These are phyloP conservation scores for Fraxinus velutina DNA, from an alignment of 305 asterid species.

Conservation along the genomic window DNA sequence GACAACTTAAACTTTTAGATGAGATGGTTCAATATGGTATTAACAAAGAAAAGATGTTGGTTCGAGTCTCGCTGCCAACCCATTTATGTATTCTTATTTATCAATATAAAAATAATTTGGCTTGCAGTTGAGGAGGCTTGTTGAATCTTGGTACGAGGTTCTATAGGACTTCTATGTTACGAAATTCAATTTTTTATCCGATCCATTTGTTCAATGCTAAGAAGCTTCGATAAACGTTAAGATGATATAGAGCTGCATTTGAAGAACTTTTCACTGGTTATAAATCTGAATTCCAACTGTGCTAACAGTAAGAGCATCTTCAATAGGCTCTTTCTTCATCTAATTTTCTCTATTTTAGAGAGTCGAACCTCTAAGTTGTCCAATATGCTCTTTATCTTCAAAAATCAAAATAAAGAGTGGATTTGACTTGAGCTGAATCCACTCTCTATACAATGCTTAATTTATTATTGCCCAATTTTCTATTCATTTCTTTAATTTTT, in stretches of 20 bases:
- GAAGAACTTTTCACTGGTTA: background rate
- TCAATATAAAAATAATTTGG: background rate
- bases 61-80: background rate
- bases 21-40: background rate
- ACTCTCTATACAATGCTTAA: background rate
- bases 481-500: background rate
- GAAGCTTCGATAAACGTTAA: background rate
- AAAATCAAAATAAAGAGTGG: background rate
- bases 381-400: background rate
- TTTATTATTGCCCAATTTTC: background rate
- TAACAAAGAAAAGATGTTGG: background rate
- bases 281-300: background rate
- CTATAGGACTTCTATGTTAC: background rate
- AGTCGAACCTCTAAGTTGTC: background rate
- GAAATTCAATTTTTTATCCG: background rate
- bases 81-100: background rate
- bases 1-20: background rate
- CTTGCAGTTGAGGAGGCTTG: background rate
- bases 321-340: background rate
- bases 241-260: background rate
- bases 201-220: background rate
- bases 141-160: background rate
- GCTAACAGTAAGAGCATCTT: background rate
- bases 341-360: background rate
- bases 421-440: background rate